phyloP scores from a whole-genome alignment of 805 yeast species.

The Lachancea quebecensis region DNA sequence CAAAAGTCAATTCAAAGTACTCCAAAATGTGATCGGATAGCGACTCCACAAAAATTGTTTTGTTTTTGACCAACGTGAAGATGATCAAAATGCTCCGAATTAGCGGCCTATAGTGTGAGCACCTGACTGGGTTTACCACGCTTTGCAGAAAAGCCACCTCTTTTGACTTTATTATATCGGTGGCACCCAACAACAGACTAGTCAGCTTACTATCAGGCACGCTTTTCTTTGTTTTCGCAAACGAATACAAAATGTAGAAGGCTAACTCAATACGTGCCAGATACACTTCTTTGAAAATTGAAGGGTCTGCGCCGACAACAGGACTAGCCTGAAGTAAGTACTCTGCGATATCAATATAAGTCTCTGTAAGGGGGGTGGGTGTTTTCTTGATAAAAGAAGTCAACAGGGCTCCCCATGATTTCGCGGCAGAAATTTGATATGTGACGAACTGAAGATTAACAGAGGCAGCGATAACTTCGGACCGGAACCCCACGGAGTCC shows the following conservation, averaged over 20 bases:
- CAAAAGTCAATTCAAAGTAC: slow-evolving; percentile 55
- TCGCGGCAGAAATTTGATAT: slow-evolving; percentile 63
- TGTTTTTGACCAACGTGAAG: slow-evolving; percentile 38
- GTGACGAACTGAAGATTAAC: slow-evolving; percentile 55
- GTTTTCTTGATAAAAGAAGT: slow-evolving; percentile 53
- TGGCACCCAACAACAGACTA: slow-evolving; percentile 18
- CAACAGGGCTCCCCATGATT: slow-evolving; percentile 71
- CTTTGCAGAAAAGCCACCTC: slow-evolving; percentile 43
- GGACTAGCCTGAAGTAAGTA: slow-evolving; percentile 46
- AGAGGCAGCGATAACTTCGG: slow-evolving; percentile 50
- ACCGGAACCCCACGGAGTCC: slow-evolving; percentile 33
- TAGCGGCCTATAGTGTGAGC: slow-evolving; percentile 50
- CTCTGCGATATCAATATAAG: slow-evolving; percentile 37
- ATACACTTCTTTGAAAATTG: slow-evolving; percentile 43
- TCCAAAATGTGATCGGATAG: slow-evolving; percentile 46
- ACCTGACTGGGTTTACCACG: slow-evolving; percentile 33
- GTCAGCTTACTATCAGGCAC: slow-evolving; percentile 25
- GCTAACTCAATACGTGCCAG: slow-evolving; percentile 62
- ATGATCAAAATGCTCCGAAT: slow-evolving; percentile 49
- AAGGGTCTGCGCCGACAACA: slow-evolving; percentile 45
- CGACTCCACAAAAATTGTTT: slow-evolving; percentile 38
- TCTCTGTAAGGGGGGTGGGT: slow-evolving; percentile 26
- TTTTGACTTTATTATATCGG: slow-evolving; percentile 38
- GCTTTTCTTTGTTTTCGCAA: slow-evolving; percentile 17
- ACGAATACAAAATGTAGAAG: slow-evolving; percentile 39